Evolutionary conservation across 1,284 basidiomycete genomes (phyloP), one percentile per base, ranked within the genome.

Genomic region (Mycosarcoma mackinlayi): DNA sequence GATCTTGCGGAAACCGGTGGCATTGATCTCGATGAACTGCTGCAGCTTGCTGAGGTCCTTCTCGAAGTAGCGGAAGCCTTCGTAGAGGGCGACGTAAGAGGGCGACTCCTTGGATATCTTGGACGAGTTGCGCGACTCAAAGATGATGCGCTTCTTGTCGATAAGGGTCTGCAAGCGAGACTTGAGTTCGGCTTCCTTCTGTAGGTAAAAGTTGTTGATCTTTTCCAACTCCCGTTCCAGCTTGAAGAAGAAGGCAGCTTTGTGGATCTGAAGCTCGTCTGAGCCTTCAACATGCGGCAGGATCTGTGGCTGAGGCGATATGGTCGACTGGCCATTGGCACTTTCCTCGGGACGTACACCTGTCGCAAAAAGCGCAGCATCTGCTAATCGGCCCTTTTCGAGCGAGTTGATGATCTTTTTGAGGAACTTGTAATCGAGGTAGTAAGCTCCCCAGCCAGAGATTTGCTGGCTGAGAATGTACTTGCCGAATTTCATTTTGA

Each of bases 321-420:
- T 44, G 42, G 56, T 45, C 19, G 51, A 37, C 11, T 71, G 56
- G 14, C 52, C 55, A 33, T 54, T 49, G 24, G 55, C 54, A 27
- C 38, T 42, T 48, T 67, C 53, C 8, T 71, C 76, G 21, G 92
- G 92, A 53, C 92, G 88, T 53, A 92, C 86, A 57, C 92, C 92
- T 37, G 91, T 86, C 6, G 93, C 92, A 53, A 96, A 86, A 19
- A 93, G 88, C 24, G 92, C 92, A 10, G 92, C 92, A 83, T 96
- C 94, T 18, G 90, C 91, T 4, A 94, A 91, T 63, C 91, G 89
- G 77, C 94, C 93, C 37, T 93, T 92, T 56, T 91, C 90, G 65
- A 98, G 88, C n/a, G 95, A 96, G 67, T 96, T 98, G 83, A 98
- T 96, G 80, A 98, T 98, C 88, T 95, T 95, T 86, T 96, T 96